Evolutionary conservation across 2,329 filamentous ascomycete genomes (phyloP), one percentile per base, ranked within the genome.

Genomic region (Bipolaris cookei): DNA sequence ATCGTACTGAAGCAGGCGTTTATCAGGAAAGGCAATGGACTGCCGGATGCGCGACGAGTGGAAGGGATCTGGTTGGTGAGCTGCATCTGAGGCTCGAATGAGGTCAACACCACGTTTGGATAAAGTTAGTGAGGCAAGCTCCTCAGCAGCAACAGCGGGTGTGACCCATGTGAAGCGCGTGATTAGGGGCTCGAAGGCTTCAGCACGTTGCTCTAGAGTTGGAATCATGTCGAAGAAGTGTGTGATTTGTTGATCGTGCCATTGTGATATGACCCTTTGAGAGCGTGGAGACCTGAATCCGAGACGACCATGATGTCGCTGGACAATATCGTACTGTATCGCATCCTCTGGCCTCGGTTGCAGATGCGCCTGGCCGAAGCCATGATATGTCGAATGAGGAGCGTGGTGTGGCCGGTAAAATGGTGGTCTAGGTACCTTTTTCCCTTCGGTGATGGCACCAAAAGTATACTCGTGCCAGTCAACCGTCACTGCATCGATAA

Each of bases 11-110:
- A 99, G 81, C n/a, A 99, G 86, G 34, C 95, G 86, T 74, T 93
- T 97, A 75, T 99, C 95, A 0, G 96, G 95, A 73, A 99, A 99
- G 42, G 96, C 95, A 59, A 99, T 97, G 3, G 91, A 96, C 14
- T 96, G 83, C 20, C 92, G 89, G 84, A 97, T 95, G 16, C 94
- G 91, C 13, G 94, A 87, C 77, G 97, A 92, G 66, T 99, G 95
- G 83, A 95, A 97, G 0, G 93, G 92, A 71, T 99, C 94, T 1
- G 8, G 83, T 72, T 64, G 84, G 81, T 61, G 83, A 83, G 61
- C 65, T 49, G 84, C 69, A 83, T 81, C 67, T 82, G 88, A 42
- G 80, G 86, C 38, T 81, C 83, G 76, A 79, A 85, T 58, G 79
- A 83, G 42, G 82, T 81, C 7, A 81, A 86, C 81, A 43, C 85